phyloP scores from a whole-genome alignment of 139 green algal genomes.

The Chlamydomonas schloesseri region DNA sequence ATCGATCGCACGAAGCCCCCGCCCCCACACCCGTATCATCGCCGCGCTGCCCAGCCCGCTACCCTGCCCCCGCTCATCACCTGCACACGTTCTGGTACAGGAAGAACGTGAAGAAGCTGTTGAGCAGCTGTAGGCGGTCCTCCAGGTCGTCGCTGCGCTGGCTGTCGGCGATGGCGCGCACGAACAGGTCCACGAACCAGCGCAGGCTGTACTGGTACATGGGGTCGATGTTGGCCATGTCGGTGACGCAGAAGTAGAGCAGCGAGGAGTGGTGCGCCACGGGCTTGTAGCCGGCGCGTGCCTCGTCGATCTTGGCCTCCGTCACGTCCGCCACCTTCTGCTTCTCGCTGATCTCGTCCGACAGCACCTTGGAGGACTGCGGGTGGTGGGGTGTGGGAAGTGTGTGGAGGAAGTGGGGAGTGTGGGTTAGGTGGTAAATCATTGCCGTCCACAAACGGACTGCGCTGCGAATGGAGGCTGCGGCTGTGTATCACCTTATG shows the following conservation, averaged over 20 bases:
- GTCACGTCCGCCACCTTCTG: constrained; percentile 85
- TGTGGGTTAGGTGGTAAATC: no score
- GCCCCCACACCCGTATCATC: no score
- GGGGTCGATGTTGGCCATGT: constrained; percentile 78
- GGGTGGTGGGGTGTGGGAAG: not conserved
- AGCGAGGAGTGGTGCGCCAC: constrained; percentile 74
- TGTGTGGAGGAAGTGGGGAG: no score
- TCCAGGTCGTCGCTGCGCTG: constrained; percentile 68
- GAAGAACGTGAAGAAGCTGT: constrained; percentile 81
- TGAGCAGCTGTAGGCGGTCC: constrained; percentile 70
- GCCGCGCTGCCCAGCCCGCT: no score
- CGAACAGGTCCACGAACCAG: constrained; percentile 81
- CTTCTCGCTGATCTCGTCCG: constrained; percentile 83
- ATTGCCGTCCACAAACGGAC: no score
- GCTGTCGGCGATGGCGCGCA: constrained; percentile 66
- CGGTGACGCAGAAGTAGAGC: constrained; percentile 82
- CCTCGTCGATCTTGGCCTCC: constrained; percentile 85
- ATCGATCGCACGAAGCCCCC: no score
- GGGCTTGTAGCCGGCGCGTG: constrained; percentile 76
- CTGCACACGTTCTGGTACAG: constrained; percentile 86
- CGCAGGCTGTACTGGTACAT: constrained; percentile 84
- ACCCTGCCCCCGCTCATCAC: not conserved
- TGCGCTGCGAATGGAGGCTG: no score
- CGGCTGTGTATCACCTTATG: no score
- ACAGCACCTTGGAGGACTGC: constrained; percentile 74